These are phyloP conservation scores for Euptelea pleiosperma DNA, from an alignment of 164 flowering plant genomes.

Conservation along the genomic window DNA sequence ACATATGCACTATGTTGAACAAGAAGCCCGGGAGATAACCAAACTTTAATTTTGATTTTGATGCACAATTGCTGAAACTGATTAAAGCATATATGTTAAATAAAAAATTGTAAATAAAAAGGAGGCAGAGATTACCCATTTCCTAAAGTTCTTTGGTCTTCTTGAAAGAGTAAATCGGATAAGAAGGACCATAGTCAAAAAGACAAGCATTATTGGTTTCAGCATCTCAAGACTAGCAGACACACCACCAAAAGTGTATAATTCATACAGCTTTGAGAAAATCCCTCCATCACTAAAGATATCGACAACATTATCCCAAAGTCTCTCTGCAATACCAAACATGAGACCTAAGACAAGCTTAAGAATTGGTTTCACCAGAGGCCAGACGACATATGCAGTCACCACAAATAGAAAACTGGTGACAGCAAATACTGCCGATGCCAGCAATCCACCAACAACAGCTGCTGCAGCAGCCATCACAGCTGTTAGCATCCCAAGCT, in stretches of 20 bases:
- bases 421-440: conserved; percentile 74
- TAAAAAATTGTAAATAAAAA: background rate
- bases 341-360: conserved; percentile 44
- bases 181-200: conserved; percentile 69
- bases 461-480: conserved; percentile 69
- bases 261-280: conserved; percentile 50
- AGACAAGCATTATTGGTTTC: conserved; percentile 55
- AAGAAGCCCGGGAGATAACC: too few species aligned
- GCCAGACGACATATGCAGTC: conserved; percentile 66
- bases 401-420: conserved; percentile 58
- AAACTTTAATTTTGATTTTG: background rate
- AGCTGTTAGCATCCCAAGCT: conserved; percentile 71
- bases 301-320: conserved; percentile 56
- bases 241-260: conserved; percentile 65
- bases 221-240: conserved; percentile 63
- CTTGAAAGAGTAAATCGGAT: conserved; percentile 87
- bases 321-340: conserved; percentile 44
- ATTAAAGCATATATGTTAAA: conserved; percentile 3
- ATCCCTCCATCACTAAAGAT: conserved; percentile 58
- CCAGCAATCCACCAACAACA: conserved; percentile 72
- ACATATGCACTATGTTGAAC: too few species aligned
- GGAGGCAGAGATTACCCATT: conserved; percentile 55
- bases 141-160: conserved; percentile 85
- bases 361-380: conserved; percentile 57
- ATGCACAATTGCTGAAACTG: background rate